A percentile compares a stretch with the other conserved stretches of the same genome.
Conservation (phyloP, 2,329 filamentous ascomycete species). For the Stenocarpella maydis region DNA sequence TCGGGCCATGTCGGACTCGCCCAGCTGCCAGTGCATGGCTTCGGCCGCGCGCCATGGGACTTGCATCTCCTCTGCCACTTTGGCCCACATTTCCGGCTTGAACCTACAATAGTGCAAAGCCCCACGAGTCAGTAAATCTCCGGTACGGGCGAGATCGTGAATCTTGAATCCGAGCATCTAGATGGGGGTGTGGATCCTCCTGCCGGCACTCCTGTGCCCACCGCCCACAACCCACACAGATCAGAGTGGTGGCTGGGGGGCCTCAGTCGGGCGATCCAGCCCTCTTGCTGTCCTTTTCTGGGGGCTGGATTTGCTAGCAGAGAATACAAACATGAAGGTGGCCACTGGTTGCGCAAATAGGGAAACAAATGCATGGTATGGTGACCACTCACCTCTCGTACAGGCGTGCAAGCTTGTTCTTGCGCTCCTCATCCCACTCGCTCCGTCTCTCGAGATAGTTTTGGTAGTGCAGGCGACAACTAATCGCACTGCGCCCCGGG, state of each 20-base stretch:
- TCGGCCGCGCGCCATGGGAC: slow-evolving; percentile 96
- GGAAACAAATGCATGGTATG: slow-evolving; percentile 28
- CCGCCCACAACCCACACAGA: slow-evolving; percentile 19
- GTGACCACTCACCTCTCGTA: slow-evolving; percentile 82
- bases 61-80: slow-evolving; percentile 92
- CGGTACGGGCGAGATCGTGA: slow-evolving; percentile 18
- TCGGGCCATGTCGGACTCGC: slow-evolving; percentile 91
- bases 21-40: slow-evolving; percentile 98
- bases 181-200: slow-evolving; percentile 29
- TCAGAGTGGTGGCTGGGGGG: slow-evolving; percentile 8
- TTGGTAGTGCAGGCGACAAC: slow-evolving; percentile 93
- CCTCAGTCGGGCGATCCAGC: slow-evolving; percentile 20
- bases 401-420: slow-evolving; percentile 92
- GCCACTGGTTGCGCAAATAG: not conserved
- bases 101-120: slow-evolving; percentile 66
- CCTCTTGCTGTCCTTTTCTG: slow-evolving; percentile 14
- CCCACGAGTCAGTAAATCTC: slow-evolving; percentile 34
- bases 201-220: slow-evolving; percentile 21
- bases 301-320: not conserved
- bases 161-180: slow-evolving; percentile 24
- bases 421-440: slow-evolving; percentile 97
- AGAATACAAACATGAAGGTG: not conserved
- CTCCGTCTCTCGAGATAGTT: slow-evolving; percentile 94
- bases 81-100: slow-evolving; percentile 97
- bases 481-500: slow-evolving; percentile 91